These are phyloP conservation scores for Tolypocladium ophioglossoides DNA, from an alignment of 2,329 filamentous ascomycete genomes.

Conservation along the genomic window DNA sequence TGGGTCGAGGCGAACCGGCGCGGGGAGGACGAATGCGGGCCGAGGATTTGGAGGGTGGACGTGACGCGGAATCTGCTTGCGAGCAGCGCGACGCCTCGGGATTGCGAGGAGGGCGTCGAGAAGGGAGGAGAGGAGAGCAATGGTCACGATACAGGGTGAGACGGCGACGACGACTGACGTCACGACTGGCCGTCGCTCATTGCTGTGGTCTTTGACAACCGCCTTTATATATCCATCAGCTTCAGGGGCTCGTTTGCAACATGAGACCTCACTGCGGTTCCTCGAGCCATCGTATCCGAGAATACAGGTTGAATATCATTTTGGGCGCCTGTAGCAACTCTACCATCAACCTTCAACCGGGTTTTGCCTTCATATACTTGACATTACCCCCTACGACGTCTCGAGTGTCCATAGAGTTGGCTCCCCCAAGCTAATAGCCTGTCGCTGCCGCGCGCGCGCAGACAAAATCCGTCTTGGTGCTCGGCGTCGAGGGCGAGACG, in stretches of 20 bases:
- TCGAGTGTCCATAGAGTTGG: not conserved
- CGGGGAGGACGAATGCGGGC: slow-evolving; percentile 18
- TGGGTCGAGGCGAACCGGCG: slow-evolving; percentile 21
- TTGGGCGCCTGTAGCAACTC: not conserved
- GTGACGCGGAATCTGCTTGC: slow-evolving; percentile 25
- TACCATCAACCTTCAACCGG: not conserved
- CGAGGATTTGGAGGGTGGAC: slow-evolving; percentile 21
- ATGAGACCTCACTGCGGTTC: not conserved
- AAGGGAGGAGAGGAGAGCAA: not conserved
- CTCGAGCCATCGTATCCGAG: not conserved
- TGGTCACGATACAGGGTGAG: not conserved
- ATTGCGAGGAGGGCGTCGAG: not conserved
- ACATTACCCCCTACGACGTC: not conserved
- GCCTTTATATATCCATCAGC: not conserved
- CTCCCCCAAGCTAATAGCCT: not conserved
- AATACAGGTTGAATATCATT: not conserved
- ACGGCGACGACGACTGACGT: not conserved
- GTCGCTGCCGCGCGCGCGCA: not conserved
- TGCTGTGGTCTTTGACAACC: not conserved
- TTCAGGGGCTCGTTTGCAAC: too few species aligned
- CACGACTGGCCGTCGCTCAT: not conserved
- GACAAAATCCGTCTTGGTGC: slow-evolving; percentile 1
- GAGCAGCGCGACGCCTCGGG: slow-evolving; percentile 17
- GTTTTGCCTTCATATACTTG: not conserved
- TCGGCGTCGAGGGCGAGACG: not conserved